Conservation (phyloP, 192 early-diverging fungal species). For the Mortierella hygrophila region DNA sequence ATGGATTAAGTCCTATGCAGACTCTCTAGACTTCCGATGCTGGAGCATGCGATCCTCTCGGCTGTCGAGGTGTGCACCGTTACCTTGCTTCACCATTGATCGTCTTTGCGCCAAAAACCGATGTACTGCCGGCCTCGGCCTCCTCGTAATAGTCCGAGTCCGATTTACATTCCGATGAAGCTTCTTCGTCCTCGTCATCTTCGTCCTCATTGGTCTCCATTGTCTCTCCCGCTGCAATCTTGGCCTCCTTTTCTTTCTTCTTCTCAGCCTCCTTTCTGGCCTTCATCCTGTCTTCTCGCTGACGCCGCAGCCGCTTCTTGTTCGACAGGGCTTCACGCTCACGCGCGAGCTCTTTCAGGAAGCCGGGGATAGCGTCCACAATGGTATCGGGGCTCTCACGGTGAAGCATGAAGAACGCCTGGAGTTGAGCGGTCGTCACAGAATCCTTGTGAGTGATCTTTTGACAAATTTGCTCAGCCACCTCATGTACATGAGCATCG, state of each 20-base stretch:
- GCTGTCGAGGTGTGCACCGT: not conserved
- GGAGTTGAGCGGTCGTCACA: slow-evolving; percentile 49
- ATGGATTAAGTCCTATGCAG: slow-evolving; percentile 7
- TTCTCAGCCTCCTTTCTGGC: slow-evolving; percentile 31
- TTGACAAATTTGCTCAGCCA: slow-evolving; percentile 37
- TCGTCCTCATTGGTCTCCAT: slow-evolving; percentile 27
- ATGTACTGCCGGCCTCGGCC: not conserved
- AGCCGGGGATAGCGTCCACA: slow-evolving; percentile 35
- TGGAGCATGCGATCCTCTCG: slow-evolving; percentile 14
- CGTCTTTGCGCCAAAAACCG: slow-evolving; percentile 21
- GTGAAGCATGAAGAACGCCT: slow-evolving; percentile 55
- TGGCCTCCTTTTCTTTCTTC: slow-evolving; percentile 46
- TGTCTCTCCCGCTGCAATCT: slow-evolving; percentile 22
- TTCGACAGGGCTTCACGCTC: slow-evolving; percentile 24
- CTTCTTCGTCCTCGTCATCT: slow-evolving; percentile 13
- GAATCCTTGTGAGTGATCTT: slow-evolving; percentile 28
- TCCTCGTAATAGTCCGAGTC: not conserved
- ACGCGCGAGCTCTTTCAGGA: slow-evolving; percentile 32
- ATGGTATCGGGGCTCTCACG: slow-evolving; percentile 45
- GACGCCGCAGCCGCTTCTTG: slow-evolving; percentile 35
- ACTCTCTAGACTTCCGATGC: slow-evolving; percentile 4
- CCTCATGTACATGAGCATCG: slow-evolving; percentile 34
- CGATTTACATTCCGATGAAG: slow-evolving; percentile 3
- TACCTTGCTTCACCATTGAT: slow-evolving; percentile 12
- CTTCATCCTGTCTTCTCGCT: slow-evolving; percentile 29